These are phyloP conservation scores for Fusarium solani-melongenae DNA, from an alignment of 2,329 filamentous ascomycete species.

Conservation along the genomic window DNA sequence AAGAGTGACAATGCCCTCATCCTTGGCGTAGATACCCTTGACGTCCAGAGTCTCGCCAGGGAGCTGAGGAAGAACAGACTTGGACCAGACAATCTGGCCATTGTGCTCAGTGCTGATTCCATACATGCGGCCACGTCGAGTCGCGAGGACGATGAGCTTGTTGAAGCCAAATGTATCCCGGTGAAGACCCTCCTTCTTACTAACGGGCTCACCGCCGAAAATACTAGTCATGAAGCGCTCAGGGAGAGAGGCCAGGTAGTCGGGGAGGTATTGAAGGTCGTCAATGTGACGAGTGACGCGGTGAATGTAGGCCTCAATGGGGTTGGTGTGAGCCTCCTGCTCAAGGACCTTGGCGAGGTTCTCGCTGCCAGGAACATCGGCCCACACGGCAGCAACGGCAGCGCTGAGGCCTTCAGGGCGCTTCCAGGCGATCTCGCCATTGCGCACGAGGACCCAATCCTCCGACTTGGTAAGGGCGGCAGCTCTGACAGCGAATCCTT, in stretches of 20 bases:
- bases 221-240: conserved; percentile 74
- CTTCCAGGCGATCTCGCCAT: conserved; percentile 83
- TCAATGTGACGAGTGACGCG: conserved; percentile 83
- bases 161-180: conserved; percentile 88
- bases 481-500: conserved; percentile 80
- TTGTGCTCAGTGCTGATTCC: conserved; percentile 81
- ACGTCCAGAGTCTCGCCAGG: conserved; percentile 71
- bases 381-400: conserved; percentile 82
- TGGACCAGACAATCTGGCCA: conserved; percentile 81
- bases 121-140: conserved; percentile 80
- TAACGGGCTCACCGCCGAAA: conserved; percentile 64
- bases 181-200: conserved; percentile 59
- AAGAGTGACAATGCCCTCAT: conserved; percentile 67
- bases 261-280: conserved; percentile 81
- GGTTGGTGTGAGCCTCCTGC: conserved; percentile 85
- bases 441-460: conserved; percentile 86
- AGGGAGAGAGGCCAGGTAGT: conserved; percentile 77
- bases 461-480: conserved; percentile 74
- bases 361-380: conserved; percentile 78
- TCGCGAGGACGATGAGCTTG: conserved; percentile 85
- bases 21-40: conserved; percentile 73
- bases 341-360: conserved; percentile 83
- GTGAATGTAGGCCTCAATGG: conserved; percentile 85
- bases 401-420: conserved; percentile 86
- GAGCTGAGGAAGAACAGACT: conserved; percentile 69